Conservation (phyloP, 2,329 filamentous ascomycete species). For the Sclerotinia glacialis region DNA sequence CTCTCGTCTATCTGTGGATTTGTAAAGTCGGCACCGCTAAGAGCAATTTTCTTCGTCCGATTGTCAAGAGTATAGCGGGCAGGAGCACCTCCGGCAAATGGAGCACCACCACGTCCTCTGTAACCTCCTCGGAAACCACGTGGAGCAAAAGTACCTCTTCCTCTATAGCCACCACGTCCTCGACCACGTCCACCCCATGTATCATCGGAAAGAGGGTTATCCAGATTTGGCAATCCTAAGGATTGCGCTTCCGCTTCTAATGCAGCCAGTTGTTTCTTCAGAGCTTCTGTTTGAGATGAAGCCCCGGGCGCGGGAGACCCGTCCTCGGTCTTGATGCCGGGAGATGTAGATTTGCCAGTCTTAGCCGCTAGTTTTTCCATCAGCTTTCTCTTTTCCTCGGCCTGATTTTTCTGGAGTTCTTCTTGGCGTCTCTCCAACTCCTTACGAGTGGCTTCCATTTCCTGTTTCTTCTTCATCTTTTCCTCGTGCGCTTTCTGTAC, state of each 20-base stretch:
- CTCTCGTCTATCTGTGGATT: constrained; percentile 62
- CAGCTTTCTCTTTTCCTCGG: constrained; percentile 61
- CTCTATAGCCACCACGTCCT: constrained; percentile 42
- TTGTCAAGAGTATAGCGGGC: constrained; percentile 69
- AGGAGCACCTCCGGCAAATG: constrained; percentile 34
- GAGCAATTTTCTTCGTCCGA: constrained; percentile 63
- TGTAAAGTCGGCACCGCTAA: constrained; percentile 64
- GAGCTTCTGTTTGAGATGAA: constrained; percentile 54
- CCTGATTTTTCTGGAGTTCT: constrained; percentile 60
- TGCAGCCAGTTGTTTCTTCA: constrained; percentile 70
- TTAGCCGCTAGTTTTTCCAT: constrained; percentile 61
- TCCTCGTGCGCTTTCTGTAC: constrained; percentile 68
- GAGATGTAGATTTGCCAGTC: constrained; percentile 39
- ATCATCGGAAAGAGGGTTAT: constrained; percentile 50
- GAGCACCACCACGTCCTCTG: constrained; percentile 47
- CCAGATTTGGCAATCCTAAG: constrained; percentile 55
- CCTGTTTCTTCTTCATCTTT: constrained; percentile 59
- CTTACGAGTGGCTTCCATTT: constrained; percentile 59
- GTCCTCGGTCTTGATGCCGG: constrained; percentile 22
- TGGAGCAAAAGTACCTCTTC: constrained; percentile 36
- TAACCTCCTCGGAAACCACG: constrained; percentile 46
- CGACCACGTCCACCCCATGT: constrained; percentile 45
- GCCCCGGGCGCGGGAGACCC: constrained; percentile 26
- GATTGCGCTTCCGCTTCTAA: constrained; percentile 69
- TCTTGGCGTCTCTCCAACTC: constrained; percentile 64